Evolutionary conservation across 2,329 filamentous ascomycete genomes (phyloP), one percentile per base, ranked within the genome.

Genomic region (Arthrobotrys musiformis): DNA sequence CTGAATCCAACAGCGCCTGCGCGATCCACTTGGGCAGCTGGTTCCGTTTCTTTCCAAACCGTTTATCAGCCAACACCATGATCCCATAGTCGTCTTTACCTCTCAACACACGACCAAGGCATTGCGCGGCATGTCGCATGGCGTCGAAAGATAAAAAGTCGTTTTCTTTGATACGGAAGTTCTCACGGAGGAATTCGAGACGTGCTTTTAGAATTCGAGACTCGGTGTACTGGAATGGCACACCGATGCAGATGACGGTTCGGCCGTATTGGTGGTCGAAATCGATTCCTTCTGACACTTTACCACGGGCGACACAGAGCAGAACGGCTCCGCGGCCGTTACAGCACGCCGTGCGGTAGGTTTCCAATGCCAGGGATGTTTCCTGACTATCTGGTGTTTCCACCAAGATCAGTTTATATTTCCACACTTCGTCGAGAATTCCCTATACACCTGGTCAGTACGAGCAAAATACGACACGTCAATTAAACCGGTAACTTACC

Each of bases 51-150:
- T 95, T 96, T 82, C 93, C 91, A 84, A 97, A 99, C 17, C 95
- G 90, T 46, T 93, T 90, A 83, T 99, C 95, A 1, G 96, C 95
- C 28, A 99, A 87, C 3, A 99, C 94, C 95, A 99, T 99, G 86
- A 99, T 93, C n/a, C 95, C 95, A 83, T 99, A 99, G 84, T 99
- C 95, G 82, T 99, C 96, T 83, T 99, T 99, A 24, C 95, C 95
- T 81, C 95, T 88, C 78, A 99, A 86, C 48, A 99, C 95, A 82
- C 95, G 94, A 13, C 95, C 96, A 1, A 99, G 86, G 82, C 95
- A 99, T 83, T 99, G 95, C 0, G 95, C 94, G 13, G 95, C 95
- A 83, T 99, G 95, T n/a, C 95, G 90, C 94, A 99, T 99, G 22
- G 95, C 95, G 82, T 99, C 95, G 86, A 99, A 99, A 19, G 95